Evolutionary conservation across 805 yeast genomes (phyloP).

Genomic region (Candida schatavii): DNA sequence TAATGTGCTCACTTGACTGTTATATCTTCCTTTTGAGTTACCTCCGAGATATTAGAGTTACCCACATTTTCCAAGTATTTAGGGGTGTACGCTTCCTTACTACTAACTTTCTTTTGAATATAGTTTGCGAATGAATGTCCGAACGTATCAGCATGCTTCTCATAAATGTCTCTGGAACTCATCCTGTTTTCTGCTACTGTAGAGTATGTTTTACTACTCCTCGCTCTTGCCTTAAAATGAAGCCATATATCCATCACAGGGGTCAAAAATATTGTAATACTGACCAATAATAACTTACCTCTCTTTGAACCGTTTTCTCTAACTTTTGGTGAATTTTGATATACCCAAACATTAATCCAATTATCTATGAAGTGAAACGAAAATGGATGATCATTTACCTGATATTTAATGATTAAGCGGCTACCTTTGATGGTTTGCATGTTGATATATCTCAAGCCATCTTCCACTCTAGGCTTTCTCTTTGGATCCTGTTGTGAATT

Average conservation of each 20-base stretch:
- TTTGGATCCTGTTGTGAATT: background rate
- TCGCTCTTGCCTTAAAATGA: background rate
- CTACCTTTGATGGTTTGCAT: constrained; percentile 22
- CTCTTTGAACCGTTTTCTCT: background rate
- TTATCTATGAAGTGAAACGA: constrained; percentile 36
- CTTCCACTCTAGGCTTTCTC: constrained; percentile 18
- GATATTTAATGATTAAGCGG: background rate
- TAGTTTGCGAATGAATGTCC: constrained; percentile 6
- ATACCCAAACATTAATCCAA: constrained; percentile 30
- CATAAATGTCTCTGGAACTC: background rate
- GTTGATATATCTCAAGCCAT: constrained; percentile 43
- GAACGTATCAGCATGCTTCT: constrained; percentile 7
- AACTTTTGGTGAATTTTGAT: constrained; percentile 16
- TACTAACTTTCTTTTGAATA: constrained; percentile 7
- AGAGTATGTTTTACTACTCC: background rate
- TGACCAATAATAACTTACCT: background rate
- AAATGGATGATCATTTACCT: constrained; percentile 29
- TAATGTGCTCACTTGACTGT: no score
- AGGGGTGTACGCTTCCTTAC: constrained; percentile 10
- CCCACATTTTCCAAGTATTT: constrained; percentile 4
- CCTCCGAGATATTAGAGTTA: background rate
- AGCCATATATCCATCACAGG: constrained; percentile 1
- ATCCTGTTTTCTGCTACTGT: background rate
- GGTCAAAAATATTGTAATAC: background rate
- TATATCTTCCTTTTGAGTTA: background rate